phyloP scores from a whole-genome alignment of 2,329 filamentous ascomycete genomes.

The Diaporthe longicolla region DNA sequence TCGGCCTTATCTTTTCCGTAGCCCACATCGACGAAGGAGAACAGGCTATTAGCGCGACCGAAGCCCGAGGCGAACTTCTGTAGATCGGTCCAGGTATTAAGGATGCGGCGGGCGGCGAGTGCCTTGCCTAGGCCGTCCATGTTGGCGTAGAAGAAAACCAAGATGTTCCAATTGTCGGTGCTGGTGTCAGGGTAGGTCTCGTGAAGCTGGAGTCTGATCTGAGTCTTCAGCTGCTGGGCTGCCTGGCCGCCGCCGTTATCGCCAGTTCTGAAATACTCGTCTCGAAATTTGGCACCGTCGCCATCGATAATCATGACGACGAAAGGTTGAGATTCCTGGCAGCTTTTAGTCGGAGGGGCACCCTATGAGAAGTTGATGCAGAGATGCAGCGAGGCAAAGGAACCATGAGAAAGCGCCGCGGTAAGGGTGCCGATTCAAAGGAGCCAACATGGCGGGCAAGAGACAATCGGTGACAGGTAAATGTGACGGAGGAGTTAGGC shows the following conservation, averaged over 20 bases:
- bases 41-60: slow-evolving; percentile 51
- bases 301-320: slow-evolving; percentile 54
- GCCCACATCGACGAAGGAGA: slow-evolving; percentile 54
- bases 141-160: slow-evolving; percentile 53
- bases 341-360: not conserved
- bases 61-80: slow-evolving; percentile 53
- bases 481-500: not conserved
- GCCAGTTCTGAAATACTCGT: slow-evolving; percentile 50
- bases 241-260: slow-evolving; percentile 52
- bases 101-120: slow-evolving; percentile 48
- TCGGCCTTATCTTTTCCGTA: slow-evolving; percentile 54
- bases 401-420: not conserved
- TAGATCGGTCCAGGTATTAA: slow-evolving; percentile 47
- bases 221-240: slow-evolving; percentile 48
- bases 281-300: slow-evolving; percentile 53
- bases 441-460: too few species aligned
- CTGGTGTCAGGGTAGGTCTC: slow-evolving; percentile 46
- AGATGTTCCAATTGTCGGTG: slow-evolving; percentile 52
- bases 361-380: too few species aligned
- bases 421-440: not conserved
- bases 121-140: slow-evolving; percentile 51
- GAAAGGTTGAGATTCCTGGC: slow-evolving; percentile 52
- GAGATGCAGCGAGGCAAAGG: too few species aligned
- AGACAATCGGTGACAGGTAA: too few species aligned
- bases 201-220: slow-evolving; percentile 47